Evolutionary conservation across 2,329 filamentous ascomycete genomes (phyloP), one percentile per base, ranked within the genome.

Genomic region (Grosmannia serpens): DNA sequence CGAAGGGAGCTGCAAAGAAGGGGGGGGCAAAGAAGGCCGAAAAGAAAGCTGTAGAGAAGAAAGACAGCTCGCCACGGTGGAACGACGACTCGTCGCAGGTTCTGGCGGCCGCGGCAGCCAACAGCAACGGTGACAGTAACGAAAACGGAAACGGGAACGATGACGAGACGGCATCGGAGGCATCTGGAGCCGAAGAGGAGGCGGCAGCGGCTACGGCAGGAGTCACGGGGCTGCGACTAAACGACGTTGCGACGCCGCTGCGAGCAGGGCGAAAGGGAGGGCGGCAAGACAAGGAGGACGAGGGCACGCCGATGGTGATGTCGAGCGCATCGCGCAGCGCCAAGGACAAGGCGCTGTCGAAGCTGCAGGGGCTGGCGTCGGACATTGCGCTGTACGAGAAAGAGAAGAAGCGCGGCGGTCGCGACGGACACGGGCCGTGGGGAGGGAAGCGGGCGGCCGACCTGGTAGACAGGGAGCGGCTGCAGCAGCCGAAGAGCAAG

Each of bases 351-450:
- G 94, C 94, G 15, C 74, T 87, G n/a, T 82, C 85, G 38, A 85
- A 83, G 63, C 74, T 97, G 9, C 89, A 94, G 57, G 81, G 83
- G 41, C 77, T 92, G 59, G 91, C 89, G 1, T 82, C 86, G 0
- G 94, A 99, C 67, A 91, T 97, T 67, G 87, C 86, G 2, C 75
- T 95, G 35, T 99, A 94, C 67, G 88, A 97, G 67, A 96, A 94
- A 69, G 94, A 99, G 73, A 90, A 83, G 75, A 96, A 95, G 74
- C 84, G 94, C 24, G 71, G 74, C 8, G 67, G 69, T 61, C 83
- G 79, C 62, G 72, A 75, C 55, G 75, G 69, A 3, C 70, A 71
- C 33, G 74, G 72, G 2, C 75, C 78, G 0, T 86, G 82, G 77
- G 83, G 84, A 27, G 83, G 83, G 26, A 85, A 84, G 66, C 76